A percentile compares a stretch with the other conserved stretches of the same genome.
phyloP scores from a whole-genome alignment of 2,329 filamentous ascomycete species.

The Coniochaeta sp. region DNA sequence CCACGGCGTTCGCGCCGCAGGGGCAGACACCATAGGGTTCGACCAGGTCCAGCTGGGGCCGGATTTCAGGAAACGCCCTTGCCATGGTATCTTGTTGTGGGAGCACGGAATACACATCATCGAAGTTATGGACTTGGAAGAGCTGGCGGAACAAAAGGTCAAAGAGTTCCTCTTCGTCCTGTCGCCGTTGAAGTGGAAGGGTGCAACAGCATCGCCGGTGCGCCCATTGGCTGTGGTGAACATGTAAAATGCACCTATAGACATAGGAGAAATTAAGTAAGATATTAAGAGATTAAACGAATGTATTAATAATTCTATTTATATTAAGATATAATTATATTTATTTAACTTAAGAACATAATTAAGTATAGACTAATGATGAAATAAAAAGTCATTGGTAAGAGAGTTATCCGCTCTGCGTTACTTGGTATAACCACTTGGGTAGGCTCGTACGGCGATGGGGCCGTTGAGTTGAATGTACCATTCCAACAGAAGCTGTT shows the following conservation, averaged over 20 bases:
- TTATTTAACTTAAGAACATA: too few species aligned
- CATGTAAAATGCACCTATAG: neutral
- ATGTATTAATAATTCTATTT: too few species aligned
- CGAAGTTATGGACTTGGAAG: constrained; percentile 1
- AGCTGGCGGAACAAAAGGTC: neutral
- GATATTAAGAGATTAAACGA: too few species aligned
- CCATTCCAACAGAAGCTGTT: too few species aligned
- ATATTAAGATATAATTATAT: too few species aligned
- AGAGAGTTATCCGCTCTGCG: too few species aligned
- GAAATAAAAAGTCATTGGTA: too few species aligned
- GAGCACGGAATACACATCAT: constrained; percentile 1
- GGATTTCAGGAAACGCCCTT: neutral
- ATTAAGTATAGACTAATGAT: too few species aligned
- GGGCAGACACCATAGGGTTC: neutral
- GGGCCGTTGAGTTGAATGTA: too few species aligned
- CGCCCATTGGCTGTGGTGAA: neutral
- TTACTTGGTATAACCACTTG: too few species aligned
- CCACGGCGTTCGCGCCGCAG: neutral
- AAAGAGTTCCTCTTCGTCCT: neutral
- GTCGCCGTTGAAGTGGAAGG: constrained; percentile 1
- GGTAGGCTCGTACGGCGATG: too few species aligned
- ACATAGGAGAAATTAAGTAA: too few species aligned
- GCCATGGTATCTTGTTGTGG: neutral
- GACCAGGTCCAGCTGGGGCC: neutral
- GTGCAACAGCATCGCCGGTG: neutral